phyloP scores from a whole-genome alignment of 2,329 filamentous ascomycete species.

The Cladosporium sp. region DNA sequence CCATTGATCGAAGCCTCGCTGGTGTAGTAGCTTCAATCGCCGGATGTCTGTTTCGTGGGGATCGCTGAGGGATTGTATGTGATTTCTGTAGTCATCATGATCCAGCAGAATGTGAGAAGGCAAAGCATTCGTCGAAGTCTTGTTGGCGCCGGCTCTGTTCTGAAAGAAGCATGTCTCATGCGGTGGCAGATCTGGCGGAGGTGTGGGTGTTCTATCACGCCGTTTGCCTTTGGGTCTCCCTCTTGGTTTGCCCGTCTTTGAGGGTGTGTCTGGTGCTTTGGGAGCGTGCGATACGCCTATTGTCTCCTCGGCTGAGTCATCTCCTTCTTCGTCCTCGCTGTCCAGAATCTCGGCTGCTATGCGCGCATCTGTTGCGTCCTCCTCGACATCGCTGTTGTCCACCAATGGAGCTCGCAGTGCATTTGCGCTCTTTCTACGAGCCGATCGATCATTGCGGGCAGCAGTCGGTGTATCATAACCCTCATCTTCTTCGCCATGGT shows the following conservation, averaged over 20 bases:
- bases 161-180: conserved; percentile 95
- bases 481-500: conserved; percentile 33
- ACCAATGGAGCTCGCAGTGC: conserved; percentile 70
- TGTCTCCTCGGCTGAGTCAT: conserved; percentile 32
- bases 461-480: conserved; percentile 51
- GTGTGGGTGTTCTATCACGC: conserved; percentile 70
- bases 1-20: conserved; percentile 87
- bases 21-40: conserved; percentile 73
- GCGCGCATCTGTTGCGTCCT: conserved; percentile 26
- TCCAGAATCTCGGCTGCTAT: conserved; percentile 33
- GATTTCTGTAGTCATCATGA: conserved; percentile 86
- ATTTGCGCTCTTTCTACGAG: conserved; percentile 78
- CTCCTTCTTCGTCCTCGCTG: conserved; percentile 35
- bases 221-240: conserved; percentile 56
- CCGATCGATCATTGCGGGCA: conserved; percentile 76
- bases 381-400: conserved; percentile 54
- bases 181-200: conserved; percentile 76
- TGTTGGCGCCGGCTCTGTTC: conserved; percentile 75
- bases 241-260: conserved; percentile 45
- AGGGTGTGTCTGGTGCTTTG: conserved; percentile 44
- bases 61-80: conserved; percentile 65
- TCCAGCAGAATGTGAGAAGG: conserved; percentile 73
- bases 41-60: conserved; percentile 69
- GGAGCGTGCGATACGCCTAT: conserved; percentile 44
- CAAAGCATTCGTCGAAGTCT: conserved; percentile 85